A percentile compares a stretch with the other conserved stretches of the same genome.
These are phyloP conservation scores for Amborella trichopoda DNA, from an alignment of 164 flowering plant species.

Conservation along the genomic window DNA sequence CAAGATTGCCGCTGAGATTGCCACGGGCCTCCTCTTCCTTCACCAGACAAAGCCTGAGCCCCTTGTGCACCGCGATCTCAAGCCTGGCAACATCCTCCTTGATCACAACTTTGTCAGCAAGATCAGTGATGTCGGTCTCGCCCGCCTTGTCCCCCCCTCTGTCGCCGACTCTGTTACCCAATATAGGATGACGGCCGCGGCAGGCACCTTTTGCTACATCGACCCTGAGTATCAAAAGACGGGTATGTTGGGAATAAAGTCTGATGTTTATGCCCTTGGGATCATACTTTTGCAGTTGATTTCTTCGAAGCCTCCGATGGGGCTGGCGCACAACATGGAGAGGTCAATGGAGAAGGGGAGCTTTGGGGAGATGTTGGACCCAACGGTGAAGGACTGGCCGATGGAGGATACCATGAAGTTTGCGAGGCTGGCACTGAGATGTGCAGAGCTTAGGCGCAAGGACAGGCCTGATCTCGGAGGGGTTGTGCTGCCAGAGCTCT, in stretches of 20 bases:
- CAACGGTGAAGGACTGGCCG: conserved; percentile 45
- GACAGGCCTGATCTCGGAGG: conserved; percentile 45
- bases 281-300: conserved; percentile 42
- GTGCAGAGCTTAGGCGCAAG: conserved; percentile 42
- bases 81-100: conserved; percentile 52
- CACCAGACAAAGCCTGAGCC: conserved; percentile 65
- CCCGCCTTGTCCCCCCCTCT: conserved; percentile 43
- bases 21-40: conserved; percentile 45
- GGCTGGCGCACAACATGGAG: conserved; percentile 31
- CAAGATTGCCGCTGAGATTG: conserved; percentile 46
- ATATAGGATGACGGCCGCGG: conserved; percentile 39
- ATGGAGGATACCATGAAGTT: conserved; percentile 24
- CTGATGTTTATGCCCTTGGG: conserved; percentile 53
- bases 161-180: conserved; percentile 37
- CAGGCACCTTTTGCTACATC: conserved; percentile 62
- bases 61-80: conserved; percentile 55
- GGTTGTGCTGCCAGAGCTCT: conserved; percentile 31
- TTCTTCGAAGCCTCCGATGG: conserved; percentile 40
- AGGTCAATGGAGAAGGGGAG: conserved; percentile 25
- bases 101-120: conserved; percentile 44
- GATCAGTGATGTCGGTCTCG: conserved; percentile 51
- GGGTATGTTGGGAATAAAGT: conserved; percentile 48
- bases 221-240: conserved; percentile 66
- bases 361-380: conserved; percentile 31
- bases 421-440: conserved; percentile 30